Evolutionary conservation across 305 asterid genomes (phyloP).

Genomic region (Solanum hybrid): DNA sequence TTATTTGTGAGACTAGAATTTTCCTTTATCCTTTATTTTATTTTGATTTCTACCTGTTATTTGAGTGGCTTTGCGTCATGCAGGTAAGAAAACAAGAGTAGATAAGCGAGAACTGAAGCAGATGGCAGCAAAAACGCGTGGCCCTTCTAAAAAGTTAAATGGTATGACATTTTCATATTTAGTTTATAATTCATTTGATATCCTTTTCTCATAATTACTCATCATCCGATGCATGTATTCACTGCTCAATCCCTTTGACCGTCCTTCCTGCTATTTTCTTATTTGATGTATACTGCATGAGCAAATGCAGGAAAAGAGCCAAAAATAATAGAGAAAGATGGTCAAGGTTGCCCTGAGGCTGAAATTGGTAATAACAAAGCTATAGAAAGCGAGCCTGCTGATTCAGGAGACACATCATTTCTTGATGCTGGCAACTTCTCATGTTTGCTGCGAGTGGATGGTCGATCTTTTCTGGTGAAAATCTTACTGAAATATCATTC

Average conservation of each 20-base stretch:
- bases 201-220: not conserved
- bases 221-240: not conserved
- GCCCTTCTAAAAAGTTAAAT: not conserved
- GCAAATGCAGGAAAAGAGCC: not conserved
- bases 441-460: not conserved
- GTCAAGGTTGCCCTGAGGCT: not conserved
- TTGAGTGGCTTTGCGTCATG: not conserved
- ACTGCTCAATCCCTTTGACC: not conserved
- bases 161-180: not conserved
- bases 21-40: not conserved
- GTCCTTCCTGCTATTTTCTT: not conserved
- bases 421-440: not conserved
- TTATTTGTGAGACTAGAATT: not conserved
- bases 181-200: not conserved
- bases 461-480: not conserved
- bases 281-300: not conserved
- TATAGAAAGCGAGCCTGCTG: conserved; percentile 7
- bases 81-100: conserved; percentile 3
- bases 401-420: not conserved
- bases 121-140: not conserved
- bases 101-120: not conserved
- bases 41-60: not conserved
- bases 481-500: not conserved
- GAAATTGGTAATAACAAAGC: not conserved
- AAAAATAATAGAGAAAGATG: not conserved